phyloP scores from a whole-genome alignment of 148 eudicot genomes.

The Vaccinium macrocarpon region DNA sequence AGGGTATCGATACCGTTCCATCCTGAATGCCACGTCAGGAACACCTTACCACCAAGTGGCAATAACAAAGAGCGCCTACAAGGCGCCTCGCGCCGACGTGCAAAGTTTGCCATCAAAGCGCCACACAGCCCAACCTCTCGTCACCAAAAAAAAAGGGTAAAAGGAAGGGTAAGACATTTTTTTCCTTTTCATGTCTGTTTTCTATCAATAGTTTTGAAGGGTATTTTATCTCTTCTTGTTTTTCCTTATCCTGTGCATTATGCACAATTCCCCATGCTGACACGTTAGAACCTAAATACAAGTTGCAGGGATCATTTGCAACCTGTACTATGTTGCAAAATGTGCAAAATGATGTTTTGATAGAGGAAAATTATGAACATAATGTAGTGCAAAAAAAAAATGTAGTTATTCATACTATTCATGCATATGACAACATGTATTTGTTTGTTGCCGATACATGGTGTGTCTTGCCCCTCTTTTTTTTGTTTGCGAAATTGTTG shows the following conservation, averaged over 20 bases:
- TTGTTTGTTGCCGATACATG: neutral
- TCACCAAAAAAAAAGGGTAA: neutral
- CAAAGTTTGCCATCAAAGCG: too few species aligned
- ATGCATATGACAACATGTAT: neutral
- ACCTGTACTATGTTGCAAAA: too few species aligned
- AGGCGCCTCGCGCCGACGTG: too few species aligned
- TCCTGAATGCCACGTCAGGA: too few species aligned
- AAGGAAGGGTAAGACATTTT: neutral
- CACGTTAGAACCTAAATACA: too few species aligned
- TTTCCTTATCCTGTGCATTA: neutral
- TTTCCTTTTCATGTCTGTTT: neutral
- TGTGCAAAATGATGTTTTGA: neutral
- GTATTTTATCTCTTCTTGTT: neutral
- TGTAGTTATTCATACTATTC: neutral
- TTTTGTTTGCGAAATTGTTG: neutral
- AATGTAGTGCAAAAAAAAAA: neutral
- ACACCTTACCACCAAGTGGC: too few species aligned
- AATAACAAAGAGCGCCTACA: too few species aligned
- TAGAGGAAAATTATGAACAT: neutral
- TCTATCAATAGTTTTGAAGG: neutral
- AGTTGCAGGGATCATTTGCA: slow-evolving; percentile 38
- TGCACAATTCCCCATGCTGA: neutral
- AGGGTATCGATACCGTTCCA: too few species aligned
- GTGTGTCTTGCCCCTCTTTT: neutral
- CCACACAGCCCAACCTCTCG: too few species aligned